Base-by-base conservation (phyloP, 768 basidiomycete species). In the Harrya chromipes region DNA sequence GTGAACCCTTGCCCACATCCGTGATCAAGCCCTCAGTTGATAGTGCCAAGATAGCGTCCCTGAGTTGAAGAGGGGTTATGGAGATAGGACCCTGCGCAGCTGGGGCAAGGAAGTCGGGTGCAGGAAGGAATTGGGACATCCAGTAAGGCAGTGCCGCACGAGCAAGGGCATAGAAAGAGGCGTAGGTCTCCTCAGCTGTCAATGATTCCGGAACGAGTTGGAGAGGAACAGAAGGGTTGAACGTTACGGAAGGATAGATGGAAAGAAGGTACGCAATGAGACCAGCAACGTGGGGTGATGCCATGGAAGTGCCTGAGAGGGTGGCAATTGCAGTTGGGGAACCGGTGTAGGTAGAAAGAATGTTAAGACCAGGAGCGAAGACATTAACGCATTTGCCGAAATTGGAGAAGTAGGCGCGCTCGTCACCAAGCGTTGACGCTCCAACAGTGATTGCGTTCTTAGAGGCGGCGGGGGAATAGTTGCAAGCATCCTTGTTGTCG, bases 401-500 rank as follows among this genome's bases (percentile, higher is more conserved):
- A 80, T 99, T 99, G 64, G 92, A 94, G 78, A 97, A 93, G 72
- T 88, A 89, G 6, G 90, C 90, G 39, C 90, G 84, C 53, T 85
- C 83, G 55, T 93, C 90, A 38, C 69, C 76, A 20, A 93, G 75
- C 2, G 90, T 91, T 3, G 86, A 87, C 26, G 97, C 97, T 58
- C 89, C 97, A 47, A 98, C 97, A 42, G 97, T 97, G 54, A 99
- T 80, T 14, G 97, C 91, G 47, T 88, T 83, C 73, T 87, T 79
- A 5, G 97, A 82, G 7, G 81, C 83, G 23, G 94, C 97, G 31
- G 97, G 97, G 1, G 94, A 98, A 72, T 87, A 97, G 57, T 75
- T 75, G 78, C 95, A 98, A 12, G 93, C 93, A 62, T 95, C 89
- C 59, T 80, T 82, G 72, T 89, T 85, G 63, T 91, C 89, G 57